phyloP scores from a whole-genome alignment of 176 grass and related monocot genomes.

The Cymbopogon citratus region DNA sequence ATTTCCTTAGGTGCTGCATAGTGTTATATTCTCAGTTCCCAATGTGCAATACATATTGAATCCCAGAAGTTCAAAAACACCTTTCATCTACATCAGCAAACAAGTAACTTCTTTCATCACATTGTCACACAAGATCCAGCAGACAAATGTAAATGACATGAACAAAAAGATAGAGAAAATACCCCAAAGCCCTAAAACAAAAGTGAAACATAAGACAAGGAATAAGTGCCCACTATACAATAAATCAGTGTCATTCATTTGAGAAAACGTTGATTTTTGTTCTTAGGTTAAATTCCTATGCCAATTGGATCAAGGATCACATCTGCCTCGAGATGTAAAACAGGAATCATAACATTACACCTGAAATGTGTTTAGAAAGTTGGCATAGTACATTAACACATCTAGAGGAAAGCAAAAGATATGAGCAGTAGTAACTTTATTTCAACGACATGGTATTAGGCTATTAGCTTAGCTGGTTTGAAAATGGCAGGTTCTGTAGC shows the following conservation, averaged over 20 bases:
- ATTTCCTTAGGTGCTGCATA: background rate
- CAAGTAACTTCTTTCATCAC: background rate
- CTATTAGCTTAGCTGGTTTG: conserved; percentile 6
- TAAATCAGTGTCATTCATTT: background rate
- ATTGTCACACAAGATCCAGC: background rate
- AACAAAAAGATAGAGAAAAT: background rate
- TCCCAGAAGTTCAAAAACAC: background rate
- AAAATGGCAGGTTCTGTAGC: background rate
- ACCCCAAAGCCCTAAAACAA: background rate
- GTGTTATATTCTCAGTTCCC: background rate
- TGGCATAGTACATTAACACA: background rate
- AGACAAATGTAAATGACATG: background rate
- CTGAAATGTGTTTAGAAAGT: background rate
- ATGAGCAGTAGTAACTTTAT: background rate
- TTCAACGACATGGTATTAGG: background rate
- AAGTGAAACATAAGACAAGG: background rate
- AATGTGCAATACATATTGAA: background rate
- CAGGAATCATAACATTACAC: background rate
- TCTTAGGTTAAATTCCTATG: background rate
- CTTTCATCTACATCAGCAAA: background rate
- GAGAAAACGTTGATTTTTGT: background rate
- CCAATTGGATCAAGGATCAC: background rate
- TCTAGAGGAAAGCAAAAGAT: background rate
- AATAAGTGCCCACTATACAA: background rate
- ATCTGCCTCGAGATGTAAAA: background rate